Evolutionary conservation across 164 flowering plant genomes (phyloP), one percentile per base, ranked within the genome.

Genomic region (Piper longum): DNA sequence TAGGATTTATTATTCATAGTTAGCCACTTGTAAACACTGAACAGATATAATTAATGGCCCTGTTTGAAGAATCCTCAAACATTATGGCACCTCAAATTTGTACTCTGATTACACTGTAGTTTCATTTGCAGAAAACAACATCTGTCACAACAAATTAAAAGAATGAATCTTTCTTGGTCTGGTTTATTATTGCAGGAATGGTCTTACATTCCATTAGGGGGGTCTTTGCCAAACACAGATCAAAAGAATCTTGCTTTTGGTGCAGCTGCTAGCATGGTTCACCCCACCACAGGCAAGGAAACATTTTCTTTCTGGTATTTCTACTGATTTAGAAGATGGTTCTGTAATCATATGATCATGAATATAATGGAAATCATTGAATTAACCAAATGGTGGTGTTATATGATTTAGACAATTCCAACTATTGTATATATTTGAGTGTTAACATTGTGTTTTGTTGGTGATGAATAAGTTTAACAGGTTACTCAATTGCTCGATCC

Each of bases 221-320:
- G 97, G 60, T 90, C 99, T 60, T 80, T 93, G 68, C 99, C 99
- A 56, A 88, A 84, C 71, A 90, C 96, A 56, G 90, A 80, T 65
- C 97, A 93, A 66, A 88, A 83, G 64, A 93, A 85, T 65, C 95
- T 93, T 64, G 98, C 97, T 65, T 93, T 88, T 80, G 98, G 98
- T 64, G 97, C 96, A 72, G 98, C 98, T 72, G 98, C 98, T 57
- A 82, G 98, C 82, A 88, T 90, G 98, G 90, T 93, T 59, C 98
- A 93, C 77, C 98, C 98, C 56, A 97, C 97, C 60, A 93, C 98
- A 62, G 96, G 98, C 81, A 67, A 69, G 66, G 72, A 41, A 63
- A 86, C 0, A 72, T 43, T 85, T 90, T 19, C 73, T 85, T 5
- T 5, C 9, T 48, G 52, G 11, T 48, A 48, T 12, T 48, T 48